Base-by-base conservation (phyloP, 805 yeast species). In the Vanderwaltozyma tropicalis region DNA sequence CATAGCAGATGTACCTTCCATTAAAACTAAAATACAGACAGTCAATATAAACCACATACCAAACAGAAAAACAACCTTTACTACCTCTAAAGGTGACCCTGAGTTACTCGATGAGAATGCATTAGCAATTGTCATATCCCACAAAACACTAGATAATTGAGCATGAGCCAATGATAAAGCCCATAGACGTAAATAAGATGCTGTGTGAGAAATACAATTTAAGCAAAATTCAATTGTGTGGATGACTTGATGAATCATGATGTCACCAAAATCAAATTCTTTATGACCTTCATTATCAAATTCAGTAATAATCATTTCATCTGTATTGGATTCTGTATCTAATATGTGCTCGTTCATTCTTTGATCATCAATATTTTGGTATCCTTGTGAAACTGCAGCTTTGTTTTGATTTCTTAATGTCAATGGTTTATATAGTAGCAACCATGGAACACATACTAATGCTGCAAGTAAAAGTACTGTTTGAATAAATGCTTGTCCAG, bases 1-100 rank as follows among this genome's bases (percentile, higher is more conserved):
- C 98, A 92, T 92, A 26, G 98, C 98, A 19, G 96, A 86, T 0
- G 99, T 92, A 41, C 98, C 99, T 64, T 92, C 99, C 99, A 92
- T 92, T 37, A 83, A 67, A 12, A 92, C 97, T 54, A 92, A 71
- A 50, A 92, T 86, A 53, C 85, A 81, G 19, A 88, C 89, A 0
- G 98, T 89, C 44, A 92, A 68, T 3, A 75, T 75, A 59, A 92
- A 87, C 99, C 99, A 92, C 81, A 92, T 77, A 17, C 81, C 95
- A 60, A 92, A 92, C 56, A 92, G 64, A 18, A 81, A 54, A 28
- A 88, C 92, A 1, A 85, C 77, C 71, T 75, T 76, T 20, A 79
- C 45, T 1, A 86, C 81, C 11, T 95, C 94, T 4, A 69, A 49
- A 3, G 79, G 68, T 35, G 69, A 65, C 6, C 75, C 72, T 19